Conservation (phyloP, 768 basidiomycete species). For the Panaeolus papilionaceus region DNA sequence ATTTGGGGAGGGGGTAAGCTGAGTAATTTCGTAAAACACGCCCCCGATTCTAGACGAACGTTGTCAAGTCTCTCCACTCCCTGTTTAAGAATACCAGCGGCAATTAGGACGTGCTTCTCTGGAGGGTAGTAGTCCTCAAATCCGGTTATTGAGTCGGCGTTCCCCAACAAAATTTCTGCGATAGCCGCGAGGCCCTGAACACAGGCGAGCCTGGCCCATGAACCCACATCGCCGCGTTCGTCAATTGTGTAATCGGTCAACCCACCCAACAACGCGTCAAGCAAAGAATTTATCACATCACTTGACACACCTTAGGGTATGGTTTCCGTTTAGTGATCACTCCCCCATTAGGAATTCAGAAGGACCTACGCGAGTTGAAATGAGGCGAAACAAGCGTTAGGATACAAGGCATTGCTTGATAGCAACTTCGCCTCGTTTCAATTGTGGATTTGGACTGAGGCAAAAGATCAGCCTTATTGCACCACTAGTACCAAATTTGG, state of each 20-base stretch:
- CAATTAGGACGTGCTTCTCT: slow-evolving; percentile 55
- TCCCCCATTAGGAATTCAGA: slow-evolving; percentile 19
- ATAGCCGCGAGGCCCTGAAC: slow-evolving; percentile 67
- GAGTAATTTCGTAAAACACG: slow-evolving; percentile 60
- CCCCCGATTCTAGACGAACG: slow-evolving; percentile 83
- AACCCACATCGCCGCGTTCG: slow-evolving; percentile 96
- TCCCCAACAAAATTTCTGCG: slow-evolving; percentile 55
- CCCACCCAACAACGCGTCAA: slow-evolving; percentile 68
- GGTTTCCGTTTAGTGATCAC: slow-evolving; percentile 9
- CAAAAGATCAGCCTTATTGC: slow-evolving; percentile 11
- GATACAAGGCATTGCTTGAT: slow-evolving; percentile 54
- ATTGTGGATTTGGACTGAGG: slow-evolving; percentile 38
- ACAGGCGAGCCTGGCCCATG: slow-evolving; percentile 88
- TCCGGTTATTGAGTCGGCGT: slow-evolving; percentile 46
- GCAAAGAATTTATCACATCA: slow-evolving; percentile 50
- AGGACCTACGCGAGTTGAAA: slow-evolving; percentile 51
- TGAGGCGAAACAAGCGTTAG: slow-evolving; percentile 49
- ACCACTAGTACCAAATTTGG: slow-evolving; percentile 8
- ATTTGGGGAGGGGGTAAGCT: slow-evolving; percentile 49
- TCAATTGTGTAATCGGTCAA: slow-evolving; percentile 92
- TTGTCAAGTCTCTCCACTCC: slow-evolving; percentile 91
- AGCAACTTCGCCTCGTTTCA: slow-evolving; percentile 48
- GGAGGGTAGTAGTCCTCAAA: slow-evolving; percentile 69
- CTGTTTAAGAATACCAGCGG: slow-evolving; percentile 83
- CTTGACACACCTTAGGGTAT: slow-evolving; percentile 53